Evolutionary conservation across 257 asterid species (phyloP).

Genomic region (Scutellaria barbata): DNA sequence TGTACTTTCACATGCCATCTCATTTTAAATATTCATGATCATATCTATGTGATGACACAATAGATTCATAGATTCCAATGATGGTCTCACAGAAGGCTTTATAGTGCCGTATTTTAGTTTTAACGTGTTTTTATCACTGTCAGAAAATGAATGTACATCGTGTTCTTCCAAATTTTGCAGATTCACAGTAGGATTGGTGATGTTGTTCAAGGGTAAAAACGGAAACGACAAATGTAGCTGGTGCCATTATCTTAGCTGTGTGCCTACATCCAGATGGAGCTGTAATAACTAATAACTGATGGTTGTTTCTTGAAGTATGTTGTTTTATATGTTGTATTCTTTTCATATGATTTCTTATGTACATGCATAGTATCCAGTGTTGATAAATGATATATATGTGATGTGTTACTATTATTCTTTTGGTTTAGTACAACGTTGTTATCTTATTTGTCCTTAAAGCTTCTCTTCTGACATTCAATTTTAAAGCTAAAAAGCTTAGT

Average conservation of each 20-base stretch:
- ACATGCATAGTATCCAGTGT: conserved; percentile 29
- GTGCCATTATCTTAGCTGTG: conserved; percentile 95
- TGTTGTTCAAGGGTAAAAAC: conserved; percentile 77
- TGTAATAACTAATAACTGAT: conserved; percentile 60
- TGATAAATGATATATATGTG: not conserved
- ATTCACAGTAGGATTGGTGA: conserved; percentile 67
- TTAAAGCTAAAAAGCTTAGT: not conserved
- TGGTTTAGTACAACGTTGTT: not conserved
- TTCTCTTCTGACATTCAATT: not conserved
- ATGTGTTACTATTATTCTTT: conserved; percentile 14
- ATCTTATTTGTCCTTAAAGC: not conserved
- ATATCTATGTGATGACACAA: not conserved
- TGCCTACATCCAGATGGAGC: conserved; percentile 91
- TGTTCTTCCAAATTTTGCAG: conserved; percentile 43
- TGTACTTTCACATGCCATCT: not conserved
- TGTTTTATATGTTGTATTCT: conserved; percentile 25
- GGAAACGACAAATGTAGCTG: conserved; percentile 77
- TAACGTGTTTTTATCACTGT: not conserved
- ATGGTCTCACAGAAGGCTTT: not conserved
- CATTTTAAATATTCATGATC: not conserved
- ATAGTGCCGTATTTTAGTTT: not conserved
- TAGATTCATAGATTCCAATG: not conserved
- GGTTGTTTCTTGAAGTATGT: not conserved
- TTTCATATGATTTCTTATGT: conserved; percentile 28
- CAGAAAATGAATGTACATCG: not conserved